phyloP scores from a whole-genome alignment of 345 rosid species.

The Turritis glabra region DNA sequence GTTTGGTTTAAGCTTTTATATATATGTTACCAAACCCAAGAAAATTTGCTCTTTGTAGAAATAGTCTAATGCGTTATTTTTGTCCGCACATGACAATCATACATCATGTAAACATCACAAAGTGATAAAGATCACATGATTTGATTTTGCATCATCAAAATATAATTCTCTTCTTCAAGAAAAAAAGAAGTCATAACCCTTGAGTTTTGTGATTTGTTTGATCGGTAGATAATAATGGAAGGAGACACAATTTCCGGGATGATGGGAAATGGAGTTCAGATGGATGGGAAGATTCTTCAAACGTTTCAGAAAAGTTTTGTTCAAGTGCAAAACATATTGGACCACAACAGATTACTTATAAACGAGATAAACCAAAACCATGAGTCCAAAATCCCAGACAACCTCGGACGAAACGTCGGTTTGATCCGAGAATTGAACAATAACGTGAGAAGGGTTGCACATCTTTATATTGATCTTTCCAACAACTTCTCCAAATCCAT shows the following conservation, averaged over 20 bases:
- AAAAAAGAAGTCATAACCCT: not conserved
- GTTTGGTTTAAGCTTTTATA: not conserved
- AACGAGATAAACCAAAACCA: conserved; percentile 81
- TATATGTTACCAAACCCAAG: not conserved
- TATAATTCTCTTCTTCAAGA: not conserved
- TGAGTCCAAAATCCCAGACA: conserved; percentile 73
- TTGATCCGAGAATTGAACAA: conserved; percentile 80
- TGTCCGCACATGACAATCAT: conserved; percentile 8
- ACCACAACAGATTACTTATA: conserved; percentile 69
- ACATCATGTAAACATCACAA: conserved; percentile 3
- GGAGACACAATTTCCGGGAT: conserved; percentile 56
- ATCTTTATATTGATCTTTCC: conserved; percentile 74
- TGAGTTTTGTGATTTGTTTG: not conserved
- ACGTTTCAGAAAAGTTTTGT: conserved; percentile 71
- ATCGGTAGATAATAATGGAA: conserved; percentile 44
- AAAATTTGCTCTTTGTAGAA: conserved; percentile 4
- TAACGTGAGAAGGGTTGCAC: conserved; percentile 73
- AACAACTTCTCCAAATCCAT: conserved; percentile 57
- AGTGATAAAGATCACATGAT: conserved; percentile 8
- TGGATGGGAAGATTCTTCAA: conserved; percentile 64
- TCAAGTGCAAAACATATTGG: conserved; percentile 68
- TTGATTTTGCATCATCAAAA: not conserved
- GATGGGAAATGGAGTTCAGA: conserved; percentile 50
- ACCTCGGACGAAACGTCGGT: conserved; percentile 66
- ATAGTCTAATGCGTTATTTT: not conserved